Evolutionary conservation across 2,329 filamentous ascomycete genomes (phyloP).

Genomic region (Shiraia sp.): DNA sequence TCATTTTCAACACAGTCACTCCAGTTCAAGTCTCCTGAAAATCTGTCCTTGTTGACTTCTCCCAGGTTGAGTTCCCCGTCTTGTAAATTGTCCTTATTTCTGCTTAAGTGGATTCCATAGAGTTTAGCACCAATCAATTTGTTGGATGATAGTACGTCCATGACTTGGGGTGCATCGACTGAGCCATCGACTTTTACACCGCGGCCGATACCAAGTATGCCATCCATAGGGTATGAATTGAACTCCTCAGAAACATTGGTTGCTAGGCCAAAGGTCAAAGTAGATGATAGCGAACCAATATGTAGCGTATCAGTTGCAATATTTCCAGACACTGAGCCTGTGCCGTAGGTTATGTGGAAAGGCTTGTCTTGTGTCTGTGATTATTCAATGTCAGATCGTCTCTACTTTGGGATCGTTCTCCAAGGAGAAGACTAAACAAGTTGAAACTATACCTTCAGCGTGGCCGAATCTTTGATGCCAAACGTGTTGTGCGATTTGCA

Average conservation of each 20-base stretch:
- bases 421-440: no score
- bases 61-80: slow-evolving; percentile 81
- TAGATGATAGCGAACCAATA: slow-evolving; percentile 67
- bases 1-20: slow-evolving; percentile 56
- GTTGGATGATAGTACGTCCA: slow-evolving; percentile 63
- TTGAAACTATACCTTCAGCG: slow-evolving; percentile 56
- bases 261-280: slow-evolving; percentile 73
- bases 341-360: slow-evolving; percentile 76
- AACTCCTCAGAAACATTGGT: slow-evolving; percentile 75
- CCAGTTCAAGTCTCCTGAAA: slow-evolving; percentile 70
- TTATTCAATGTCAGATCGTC: slow-evolving; percentile 3
- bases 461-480: slow-evolving; percentile 66
- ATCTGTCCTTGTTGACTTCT: slow-evolving; percentile 67
- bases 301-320: slow-evolving; percentile 68
- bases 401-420: no score
- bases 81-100: slow-evolving; percentile 66
- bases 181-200: slow-evolving; percentile 51
- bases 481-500: slow-evolving; percentile 74
- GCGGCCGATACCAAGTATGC: slow-evolving; percentile 79
- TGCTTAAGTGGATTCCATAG: slow-evolving; percentile 71
- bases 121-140: slow-evolving; percentile 66
- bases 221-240: slow-evolving; percentile 78
- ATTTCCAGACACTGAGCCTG: slow-evolving; percentile 70
- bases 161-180: slow-evolving; percentile 63
- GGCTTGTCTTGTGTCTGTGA: slow-evolving; percentile 51